These are phyloP conservation scores for Aethionema arabicum DNA, from an alignment of 345 rosid genomes.

Conservation along the genomic window DNA sequence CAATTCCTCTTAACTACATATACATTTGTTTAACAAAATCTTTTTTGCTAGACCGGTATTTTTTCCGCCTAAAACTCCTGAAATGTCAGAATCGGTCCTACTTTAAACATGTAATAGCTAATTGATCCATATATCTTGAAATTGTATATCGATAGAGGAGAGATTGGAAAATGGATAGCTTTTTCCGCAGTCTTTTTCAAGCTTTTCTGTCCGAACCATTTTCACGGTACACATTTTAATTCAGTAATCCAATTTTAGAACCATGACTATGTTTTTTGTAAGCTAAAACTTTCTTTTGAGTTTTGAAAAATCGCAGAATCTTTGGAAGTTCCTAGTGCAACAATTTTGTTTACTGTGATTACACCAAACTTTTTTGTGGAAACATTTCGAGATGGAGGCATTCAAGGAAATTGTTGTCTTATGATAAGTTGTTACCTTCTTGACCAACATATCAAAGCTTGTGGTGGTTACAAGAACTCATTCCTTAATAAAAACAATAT, in stretches of 20 bases:
- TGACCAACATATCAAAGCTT: slow-evolving; percentile 64
- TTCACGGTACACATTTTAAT: slow-evolving; percentile 50
- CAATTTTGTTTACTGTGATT: slow-evolving; percentile 56
- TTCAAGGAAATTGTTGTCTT: slow-evolving; percentile 41
- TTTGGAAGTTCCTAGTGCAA: slow-evolving; percentile 59
- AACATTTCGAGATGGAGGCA: slow-evolving; percentile 43
- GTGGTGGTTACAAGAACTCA: slow-evolving; percentile 77
- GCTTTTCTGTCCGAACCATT: slow-evolving; percentile 70
- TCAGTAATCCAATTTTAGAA: neutral
- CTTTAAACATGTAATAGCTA: neutral
- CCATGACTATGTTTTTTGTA: neutral
- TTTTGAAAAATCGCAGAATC: slow-evolving; percentile 42
- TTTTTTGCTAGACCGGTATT: too few species aligned
- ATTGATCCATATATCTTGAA: slow-evolving; percentile 15
- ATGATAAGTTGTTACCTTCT: slow-evolving; percentile 52
- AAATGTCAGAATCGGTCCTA: too few species aligned
- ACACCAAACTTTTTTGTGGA: slow-evolving; percentile 55
- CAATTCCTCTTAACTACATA: too few species aligned
- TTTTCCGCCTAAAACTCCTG: too few species aligned
- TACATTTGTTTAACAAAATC: too few species aligned
- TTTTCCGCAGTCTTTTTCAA: slow-evolving; percentile 58
- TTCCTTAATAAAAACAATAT: slow-evolving; percentile 62
- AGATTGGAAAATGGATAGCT: slow-evolving; percentile 74
- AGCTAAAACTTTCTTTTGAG: neutral
- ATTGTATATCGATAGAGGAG: slow-evolving; percentile 56